Conservation (phyloP, 2,329 filamentous ascomycete species). For the Pseudogymnoascus sp. region DNA sequence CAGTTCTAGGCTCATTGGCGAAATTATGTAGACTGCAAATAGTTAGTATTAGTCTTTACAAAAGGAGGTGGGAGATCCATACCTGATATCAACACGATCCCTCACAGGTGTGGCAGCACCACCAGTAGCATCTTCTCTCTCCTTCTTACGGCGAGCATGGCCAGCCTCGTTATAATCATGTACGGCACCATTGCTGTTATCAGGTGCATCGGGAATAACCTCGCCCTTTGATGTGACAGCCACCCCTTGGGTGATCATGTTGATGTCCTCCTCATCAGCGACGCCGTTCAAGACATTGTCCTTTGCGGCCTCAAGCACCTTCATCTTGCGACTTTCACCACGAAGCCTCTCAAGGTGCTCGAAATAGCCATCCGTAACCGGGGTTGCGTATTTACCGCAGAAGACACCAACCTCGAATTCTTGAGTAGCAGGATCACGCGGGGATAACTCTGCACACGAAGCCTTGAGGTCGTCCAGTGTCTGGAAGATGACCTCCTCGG, state of each 20-base stretch:
- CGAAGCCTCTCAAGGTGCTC: slow-evolving; percentile 67
- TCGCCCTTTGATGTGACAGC: slow-evolving; percentile 46
- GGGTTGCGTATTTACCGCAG: slow-evolving; percentile 77
- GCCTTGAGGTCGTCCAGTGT: slow-evolving; percentile 70
- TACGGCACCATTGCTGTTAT: slow-evolving; percentile 11
- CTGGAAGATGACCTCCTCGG: slow-evolving; percentile 71
- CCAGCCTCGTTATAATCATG: slow-evolving; percentile 15
- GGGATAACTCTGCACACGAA: slow-evolving; percentile 66
- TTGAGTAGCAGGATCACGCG: slow-evolving; percentile 46
- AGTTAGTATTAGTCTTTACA: not conserved
- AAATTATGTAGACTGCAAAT: slow-evolving; percentile 24
- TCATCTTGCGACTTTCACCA: slow-evolving; percentile 61
- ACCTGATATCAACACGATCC: slow-evolving; percentile 31
- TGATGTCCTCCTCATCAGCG: slow-evolving; percentile 52
- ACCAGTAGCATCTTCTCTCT: slow-evolving; percentile 18
- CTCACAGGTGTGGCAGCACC: slow-evolving; percentile 23
- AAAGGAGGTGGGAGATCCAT: slow-evolving; percentile 7
- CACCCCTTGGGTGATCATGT: slow-evolving; percentile 55
- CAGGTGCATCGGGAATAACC: slow-evolving; percentile 40
- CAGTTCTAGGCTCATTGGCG: slow-evolving; percentile 23
- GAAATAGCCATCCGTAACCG: slow-evolving; percentile 73
- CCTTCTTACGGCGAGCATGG: slow-evolving; percentile 21
- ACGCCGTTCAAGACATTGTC: slow-evolving; percentile 57
- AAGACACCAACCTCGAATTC: slow-evolving; percentile 90
- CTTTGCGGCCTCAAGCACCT: slow-evolving; percentile 57